Evolutionary conservation across 805 yeast genomes (phyloP).

Genomic region (Cyberlindnera petersonii): DNA sequence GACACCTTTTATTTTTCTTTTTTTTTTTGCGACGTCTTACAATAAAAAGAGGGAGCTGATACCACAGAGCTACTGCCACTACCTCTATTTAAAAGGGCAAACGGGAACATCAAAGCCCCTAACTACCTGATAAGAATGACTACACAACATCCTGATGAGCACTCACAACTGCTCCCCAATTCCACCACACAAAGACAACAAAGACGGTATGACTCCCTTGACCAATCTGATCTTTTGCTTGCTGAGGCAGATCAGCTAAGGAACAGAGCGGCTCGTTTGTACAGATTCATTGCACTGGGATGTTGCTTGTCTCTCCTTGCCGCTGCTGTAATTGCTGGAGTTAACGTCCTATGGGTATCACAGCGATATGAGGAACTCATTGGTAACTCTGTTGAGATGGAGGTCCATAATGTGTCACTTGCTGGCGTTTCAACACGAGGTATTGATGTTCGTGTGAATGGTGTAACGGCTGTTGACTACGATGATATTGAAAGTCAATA

Average conservation of each 20-base stretch:
- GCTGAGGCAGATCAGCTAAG: too few species aligned
- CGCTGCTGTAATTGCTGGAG: constrained; percentile 1
- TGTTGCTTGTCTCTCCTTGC: background rate
- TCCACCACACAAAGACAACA: background rate
- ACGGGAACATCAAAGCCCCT: background rate
- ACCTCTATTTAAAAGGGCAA: background rate
- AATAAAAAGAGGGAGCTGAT: too few species aligned
- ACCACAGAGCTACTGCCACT: too few species aligned
- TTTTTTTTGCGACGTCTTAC: too few species aligned
- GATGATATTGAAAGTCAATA: constrained; percentile 28
- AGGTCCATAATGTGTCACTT: constrained; percentile 30
- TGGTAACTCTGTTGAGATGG: constrained; percentile 31
- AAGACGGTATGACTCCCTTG: too few species aligned
- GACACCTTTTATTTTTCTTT: background rate
- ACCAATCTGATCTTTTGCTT: too few species aligned
- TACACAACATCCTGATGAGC: background rate
- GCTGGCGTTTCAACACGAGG: constrained; percentile 32
- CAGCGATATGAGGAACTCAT: constrained; percentile 30
- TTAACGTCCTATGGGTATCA: constrained; percentile 6
- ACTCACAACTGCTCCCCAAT: background rate
- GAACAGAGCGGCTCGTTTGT: background rate
- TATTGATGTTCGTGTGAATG: constrained; percentile 31
- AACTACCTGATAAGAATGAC: too few species aligned
- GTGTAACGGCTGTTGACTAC: constrained; percentile 31
- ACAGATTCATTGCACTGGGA: background rate